A percentile compares a stretch with the other conserved stretches of the same genome.
phyloP scores from a whole-genome alignment of 768 basidiomycete species.

The Scleroderma citrinum region DNA sequence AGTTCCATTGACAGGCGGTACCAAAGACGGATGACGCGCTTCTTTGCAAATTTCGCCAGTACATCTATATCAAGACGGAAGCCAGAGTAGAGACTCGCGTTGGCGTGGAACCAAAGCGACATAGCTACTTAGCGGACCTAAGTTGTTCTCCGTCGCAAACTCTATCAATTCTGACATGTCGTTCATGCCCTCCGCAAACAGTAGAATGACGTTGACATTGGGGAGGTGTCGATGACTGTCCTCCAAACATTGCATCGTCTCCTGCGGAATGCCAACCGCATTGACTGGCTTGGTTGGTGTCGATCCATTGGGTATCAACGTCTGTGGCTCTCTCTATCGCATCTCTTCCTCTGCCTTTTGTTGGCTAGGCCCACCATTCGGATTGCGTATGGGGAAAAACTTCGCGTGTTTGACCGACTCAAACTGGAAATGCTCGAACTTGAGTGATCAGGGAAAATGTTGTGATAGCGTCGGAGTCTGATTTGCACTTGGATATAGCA shows the following conservation, averaged over 20 bases:
- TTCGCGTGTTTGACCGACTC: constrained; percentile 72
- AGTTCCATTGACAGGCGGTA: constrained; percentile 8
- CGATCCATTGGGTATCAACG: constrained; percentile 51
- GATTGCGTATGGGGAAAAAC: constrained; percentile 42
- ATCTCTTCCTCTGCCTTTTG: constrained; percentile 46
- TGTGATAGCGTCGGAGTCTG: constrained; percentile 14
- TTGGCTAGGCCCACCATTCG: constrained; percentile 19
- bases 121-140: constrained; percentile 65
- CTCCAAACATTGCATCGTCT: constrained; percentile 86
- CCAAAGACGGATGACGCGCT: constrained; percentile 16
- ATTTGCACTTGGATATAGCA: constrained; percentile 24
- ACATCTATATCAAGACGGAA: constrained; percentile 42
- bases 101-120: constrained; percentile 20
- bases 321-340: constrained; percentile 61
- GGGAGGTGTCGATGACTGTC: constrained; percentile 30
- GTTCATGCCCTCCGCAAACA: constrained; percentile 78
- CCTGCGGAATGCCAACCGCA: constrained; percentile 83
- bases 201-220: constrained; percentile 4
- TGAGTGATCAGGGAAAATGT: constrained; percentile 35
- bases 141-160: constrained; percentile 45
- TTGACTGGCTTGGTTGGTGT: constrained; percentile 82
- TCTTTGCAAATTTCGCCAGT: constrained; percentile 35
- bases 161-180: constrained; percentile 75
- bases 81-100: constrained; percentile 13
- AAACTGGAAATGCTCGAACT: constrained; percentile 70